A percentile compares a stretch with the other conserved stretches of the same genome.
Conservation (phyloP, 192 early-diverging fungal genomes). For the Backusella tuberculispora region DNA sequence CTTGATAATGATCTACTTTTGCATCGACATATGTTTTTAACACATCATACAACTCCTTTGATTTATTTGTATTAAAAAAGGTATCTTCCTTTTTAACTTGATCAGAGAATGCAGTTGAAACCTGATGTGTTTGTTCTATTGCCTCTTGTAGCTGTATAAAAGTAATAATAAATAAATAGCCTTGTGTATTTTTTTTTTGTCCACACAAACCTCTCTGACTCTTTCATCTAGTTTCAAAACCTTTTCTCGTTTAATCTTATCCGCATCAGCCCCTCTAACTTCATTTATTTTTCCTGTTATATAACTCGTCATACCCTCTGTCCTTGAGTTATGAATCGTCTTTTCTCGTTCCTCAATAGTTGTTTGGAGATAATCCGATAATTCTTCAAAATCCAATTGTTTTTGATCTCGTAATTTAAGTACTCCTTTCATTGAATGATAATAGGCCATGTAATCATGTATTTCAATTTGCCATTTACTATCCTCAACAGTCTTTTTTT, state of each 20-base stretch:
- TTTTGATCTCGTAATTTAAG: constrained; percentile 91
- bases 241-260: constrained; percentile 79
- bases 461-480: constrained; percentile 74
- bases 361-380: constrained; percentile 76
- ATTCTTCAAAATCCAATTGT: constrained; percentile 93
- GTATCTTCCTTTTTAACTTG: constrained; percentile 85
- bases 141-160: constrained; percentile 74
- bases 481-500: constrained; percentile 58
- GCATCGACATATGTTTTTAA: constrained; percentile 75
- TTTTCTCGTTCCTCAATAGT: constrained; percentile 75
- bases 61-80: constrained; percentile 78
- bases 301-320: constrained; percentile 71
- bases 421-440: constrained; percentile 75
- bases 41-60: constrained; percentile 80
- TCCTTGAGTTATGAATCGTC: constrained; percentile 58
- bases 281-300: constrained; percentile 90
- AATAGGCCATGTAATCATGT: constrained; percentile 86
- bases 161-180: not conserved
- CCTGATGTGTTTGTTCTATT: constrained; percentile 72
- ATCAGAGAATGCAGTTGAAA: constrained; percentile 74
- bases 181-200: constrained; percentile 24
- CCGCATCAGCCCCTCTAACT: constrained; percentile 84
- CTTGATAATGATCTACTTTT: constrained; percentile 83
- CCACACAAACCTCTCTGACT: constrained; percentile 59
- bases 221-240: constrained; percentile 73